Percentiles rank a stretch among this genome's conserved stretches.
Evolutionary conservation across 2,329 filamentous ascomycete genomes (phyloP).

Genomic region (Fusarium nygamai): DNA sequence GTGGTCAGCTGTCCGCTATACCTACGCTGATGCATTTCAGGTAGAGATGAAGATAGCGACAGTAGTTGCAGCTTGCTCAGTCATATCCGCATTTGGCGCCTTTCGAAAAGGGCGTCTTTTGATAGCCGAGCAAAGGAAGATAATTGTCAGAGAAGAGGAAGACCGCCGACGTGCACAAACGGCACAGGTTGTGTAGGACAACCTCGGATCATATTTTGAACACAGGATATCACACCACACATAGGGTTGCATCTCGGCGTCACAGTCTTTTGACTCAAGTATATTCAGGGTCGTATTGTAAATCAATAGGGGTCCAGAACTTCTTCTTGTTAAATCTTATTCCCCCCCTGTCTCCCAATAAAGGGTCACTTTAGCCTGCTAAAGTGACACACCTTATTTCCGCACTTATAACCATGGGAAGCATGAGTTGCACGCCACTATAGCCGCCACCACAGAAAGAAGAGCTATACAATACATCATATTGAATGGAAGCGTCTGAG

Average conservation of each 20-base stretch:
- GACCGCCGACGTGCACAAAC: constrained; percentile 23
- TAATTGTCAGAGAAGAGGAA: constrained; percentile 26
- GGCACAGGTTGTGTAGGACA: neutral
- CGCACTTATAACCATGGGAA: neutral
- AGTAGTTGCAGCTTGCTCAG: constrained; percentile 52
- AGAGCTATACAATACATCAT: neutral
- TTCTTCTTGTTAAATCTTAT: neutral
- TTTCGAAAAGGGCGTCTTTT: constrained; percentile 46
- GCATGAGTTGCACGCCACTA: neutral
- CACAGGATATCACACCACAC: neutral
- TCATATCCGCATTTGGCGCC: constrained; percentile 53
- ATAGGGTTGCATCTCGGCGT: neutral
- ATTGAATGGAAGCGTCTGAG: neutral
- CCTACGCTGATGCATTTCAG: constrained; percentile 57
- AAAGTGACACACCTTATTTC: neutral
- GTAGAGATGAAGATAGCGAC: constrained; percentile 59
- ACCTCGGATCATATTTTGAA: neutral
- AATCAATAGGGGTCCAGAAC: neutral
- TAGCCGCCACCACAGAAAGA: neutral
- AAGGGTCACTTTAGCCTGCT: neutral
- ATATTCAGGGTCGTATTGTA: neutral
- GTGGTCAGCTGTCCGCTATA: constrained; percentile 47
- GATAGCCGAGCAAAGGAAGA: constrained; percentile 35
- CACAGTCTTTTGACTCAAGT: neutral
- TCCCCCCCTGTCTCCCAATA: neutral